Percentiles rank a stretch among this genome's conserved stretches.
Evolutionary conservation across 192 early-diverging fungal genomes (phyloP).

Genomic region (Kappamyces sp.): DNA sequence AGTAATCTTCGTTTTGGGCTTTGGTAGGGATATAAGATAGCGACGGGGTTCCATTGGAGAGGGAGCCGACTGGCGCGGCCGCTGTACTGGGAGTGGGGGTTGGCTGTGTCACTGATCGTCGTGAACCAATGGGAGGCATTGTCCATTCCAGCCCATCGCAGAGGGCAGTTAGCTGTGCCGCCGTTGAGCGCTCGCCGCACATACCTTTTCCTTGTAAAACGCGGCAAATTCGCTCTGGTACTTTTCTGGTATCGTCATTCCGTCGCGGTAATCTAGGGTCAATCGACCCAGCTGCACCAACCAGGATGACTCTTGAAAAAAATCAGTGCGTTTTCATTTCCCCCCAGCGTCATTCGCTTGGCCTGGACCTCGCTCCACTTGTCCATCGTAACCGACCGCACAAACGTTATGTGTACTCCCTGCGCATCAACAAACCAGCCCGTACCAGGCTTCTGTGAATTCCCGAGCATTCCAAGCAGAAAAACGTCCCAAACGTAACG

Average conservation of each 20-base stretch:
- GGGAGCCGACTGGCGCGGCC: conserved; percentile 15
- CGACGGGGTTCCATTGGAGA: conserved; percentile 23
- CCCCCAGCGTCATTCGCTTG: conserved; percentile 89
- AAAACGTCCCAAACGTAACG: conserved; percentile 89
- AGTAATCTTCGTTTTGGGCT: conserved; percentile 70
- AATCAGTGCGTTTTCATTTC: conserved; percentile 75
- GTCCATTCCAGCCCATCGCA: conserved; percentile 25
- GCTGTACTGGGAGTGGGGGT: conserved; percentile 4
- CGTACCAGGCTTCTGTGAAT: conserved; percentile 18
- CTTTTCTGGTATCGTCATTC: conserved; percentile 75
- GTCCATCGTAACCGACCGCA: conserved; percentile 98
- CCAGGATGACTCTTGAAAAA: conserved; percentile 75
- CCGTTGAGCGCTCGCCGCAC: conserved; percentile 1
- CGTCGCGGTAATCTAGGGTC: conserved; percentile 53
- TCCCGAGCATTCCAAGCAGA: conserved; percentile 83
- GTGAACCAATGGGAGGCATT: conserved; percentile 22
- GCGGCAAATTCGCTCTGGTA: conserved; percentile 81
- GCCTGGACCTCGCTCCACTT: conserved; percentile 93
- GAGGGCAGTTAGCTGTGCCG: conserved; percentile 15
- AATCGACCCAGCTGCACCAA: conserved; percentile 7
- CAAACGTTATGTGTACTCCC: conserved; percentile 70
- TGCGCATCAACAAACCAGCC: background rate
- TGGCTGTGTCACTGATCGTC: conserved; percentile 4
- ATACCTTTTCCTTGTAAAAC: conserved; percentile 74
- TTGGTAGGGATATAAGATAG: conserved; percentile 29